Evolutionary conservation across 257 asterid species (phyloP), one percentile per base, ranked within the genome.

Genomic region (Solanum pimpinellifolium): DNA sequence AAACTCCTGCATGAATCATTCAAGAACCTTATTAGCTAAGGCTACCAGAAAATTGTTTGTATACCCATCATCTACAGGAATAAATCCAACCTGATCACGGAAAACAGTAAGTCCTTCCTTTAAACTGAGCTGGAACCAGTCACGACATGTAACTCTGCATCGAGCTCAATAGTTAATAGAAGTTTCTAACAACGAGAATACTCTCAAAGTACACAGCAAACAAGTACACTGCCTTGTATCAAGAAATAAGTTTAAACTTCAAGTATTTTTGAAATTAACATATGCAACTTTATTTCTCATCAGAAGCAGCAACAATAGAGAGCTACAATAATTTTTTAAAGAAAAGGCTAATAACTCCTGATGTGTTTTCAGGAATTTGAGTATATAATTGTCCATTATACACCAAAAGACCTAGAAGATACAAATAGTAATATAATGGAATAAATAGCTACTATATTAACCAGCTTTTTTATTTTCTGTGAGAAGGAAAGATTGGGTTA

Each of bases 121-220:
- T 87, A 97, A 90, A 90, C 99, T 97, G 77, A 97, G 99, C 94
- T 97, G 99, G 94, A 97, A 97, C 99, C 99, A 96, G 90, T 97
- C 99, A 72, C 99, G 99, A 91, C 99, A 97, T 65, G 99, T 97
- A 77, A 97, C 99, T 93, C 99, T 96, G 94, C 77, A 90, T 91
- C 86, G 88, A 88, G 73, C 10, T 83, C 62, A 70, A 84, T 39
- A 66, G 91, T 90, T 75, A 90, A 77, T 56, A 68, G 86, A 37
- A 39, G 52, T 39, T 13, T 37, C 13, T 15, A 78, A 44, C 60
- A 16, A 78, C 16, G 1, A 46, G 25, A 46, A 27, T 78, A 78
- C 86, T 49, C 65, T 41, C 46, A 90, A 86, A 74, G 59, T n/a
- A 75, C 25, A 70, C 73, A 72, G 70, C 16, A 41, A 72, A 85